Conservation (phyloP, 2,329 filamentous ascomycete species). For the Fusarium armeniacum region DNA sequence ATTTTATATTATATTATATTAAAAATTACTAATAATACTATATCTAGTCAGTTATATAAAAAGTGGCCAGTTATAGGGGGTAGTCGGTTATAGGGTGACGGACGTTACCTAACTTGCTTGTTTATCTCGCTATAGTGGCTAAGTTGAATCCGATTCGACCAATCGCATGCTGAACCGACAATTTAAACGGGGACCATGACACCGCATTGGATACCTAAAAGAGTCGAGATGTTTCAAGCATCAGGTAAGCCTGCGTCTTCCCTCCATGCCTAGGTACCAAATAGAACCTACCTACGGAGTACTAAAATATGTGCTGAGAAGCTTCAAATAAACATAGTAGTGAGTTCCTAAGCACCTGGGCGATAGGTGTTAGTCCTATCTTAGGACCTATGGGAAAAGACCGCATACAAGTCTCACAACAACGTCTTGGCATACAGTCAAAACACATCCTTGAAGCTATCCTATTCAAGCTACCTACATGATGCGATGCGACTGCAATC, state of each 20-base stretch:
- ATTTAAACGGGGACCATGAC: conserved; percentile 2
- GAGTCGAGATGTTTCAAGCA: neutral
- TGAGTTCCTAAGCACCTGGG: neutral
- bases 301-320: neutral
- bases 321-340: neutral
- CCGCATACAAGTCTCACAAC: neutral
- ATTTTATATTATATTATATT: no score
- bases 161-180: neutral
- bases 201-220: conserved; percentile 28
- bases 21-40: no score
- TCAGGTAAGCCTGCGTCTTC: neutral
- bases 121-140: conserved; percentile 15
- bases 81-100: no score
- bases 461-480: conserved; percentile 27
- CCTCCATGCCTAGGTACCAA: neutral
- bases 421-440: neutral
- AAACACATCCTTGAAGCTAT: conserved; percentile 5
- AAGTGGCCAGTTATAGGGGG: no score
- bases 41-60: no score
- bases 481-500: conserved; percentile 25
- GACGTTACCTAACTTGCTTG: neutral
- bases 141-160: neutral
- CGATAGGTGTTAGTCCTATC: neutral
- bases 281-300: no score
- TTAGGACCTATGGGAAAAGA: neutral